Evolutionary conservation across 1,284 basidiomycete genomes (phyloP), one percentile per base, ranked within the genome.

Genomic region (Ceratobasidium theobromae): DNA sequence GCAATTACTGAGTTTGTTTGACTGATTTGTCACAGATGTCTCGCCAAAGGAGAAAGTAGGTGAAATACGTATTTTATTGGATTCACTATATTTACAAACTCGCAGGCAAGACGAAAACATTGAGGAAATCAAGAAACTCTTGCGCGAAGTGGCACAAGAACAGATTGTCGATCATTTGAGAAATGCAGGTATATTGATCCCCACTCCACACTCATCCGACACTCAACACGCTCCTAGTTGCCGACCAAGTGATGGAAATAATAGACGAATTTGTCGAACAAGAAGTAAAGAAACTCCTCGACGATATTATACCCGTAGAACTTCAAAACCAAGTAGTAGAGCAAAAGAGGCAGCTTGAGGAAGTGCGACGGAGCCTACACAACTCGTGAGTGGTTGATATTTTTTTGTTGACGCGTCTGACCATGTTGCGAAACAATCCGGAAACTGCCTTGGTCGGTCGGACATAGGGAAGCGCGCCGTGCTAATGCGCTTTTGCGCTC

Each of bases 131-230:
- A 60, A 60, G 23, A 60, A 60, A 25, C 16, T 68, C 9, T 45
- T 69, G 9, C 49, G 62, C 12, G 67, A 70, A 11, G 68, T 68
- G 12, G 48, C 69, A 3, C 55, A 70, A 18, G 64, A 68, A 18
- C 68, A 70, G 21, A 68, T 70, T 49, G 67, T 70, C 1, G 69
- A 70, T 9, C 57, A 70, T 27, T n/a, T 70, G 25, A 38, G 60
- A 25, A 54, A 46, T 25, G 30, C 30, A 48, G 51, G 64, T 66
- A 27, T 38, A 30, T 67, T 27, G 16, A 21, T 11, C 11, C 14
- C 46, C 33, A 4, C 12, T n/a, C n/a, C 25, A 32, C 25, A 14
- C 28, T 32, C 21, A 40, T 48, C 18, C n/a, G 48, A 38, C 30
- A 16, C 12, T 57, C 6, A 16, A 16, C 6, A 14, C 21, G 11